Percentiles rank a stretch among this genome's conserved stretches.
These are phyloP conservation scores for Purpureocillium takamizusanense DNA, from an alignment of 2,329 filamentous ascomycete genomes.

Conservation along the genomic window DNA sequence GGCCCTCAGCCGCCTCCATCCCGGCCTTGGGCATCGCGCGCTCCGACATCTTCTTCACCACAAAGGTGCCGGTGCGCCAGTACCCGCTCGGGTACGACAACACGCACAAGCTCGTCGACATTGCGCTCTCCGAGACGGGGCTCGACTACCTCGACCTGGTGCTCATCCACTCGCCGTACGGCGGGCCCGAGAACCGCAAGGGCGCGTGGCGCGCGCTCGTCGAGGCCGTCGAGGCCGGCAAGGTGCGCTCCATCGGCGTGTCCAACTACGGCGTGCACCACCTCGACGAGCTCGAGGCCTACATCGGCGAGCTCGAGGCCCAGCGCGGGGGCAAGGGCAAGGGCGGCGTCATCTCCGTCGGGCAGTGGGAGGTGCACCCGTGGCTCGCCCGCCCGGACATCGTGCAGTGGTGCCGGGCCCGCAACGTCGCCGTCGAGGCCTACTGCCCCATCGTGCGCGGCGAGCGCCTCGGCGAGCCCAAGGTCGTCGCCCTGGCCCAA, in stretches of 20 bases:
- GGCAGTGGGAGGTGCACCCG: constrained; percentile 85
- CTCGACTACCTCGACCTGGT: constrained; percentile 60
- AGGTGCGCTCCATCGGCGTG: constrained; percentile 53
- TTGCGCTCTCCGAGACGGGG: constrained; percentile 51
- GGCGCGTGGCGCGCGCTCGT: constrained; percentile 54
- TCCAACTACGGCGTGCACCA: constrained; percentile 59
- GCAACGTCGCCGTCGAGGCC: constrained; percentile 53
- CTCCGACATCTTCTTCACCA: constrained; percentile 45
- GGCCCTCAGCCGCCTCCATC: constrained; percentile 36
- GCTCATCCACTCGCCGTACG: constrained; percentile 54
- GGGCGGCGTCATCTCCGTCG: constrained; percentile 68
- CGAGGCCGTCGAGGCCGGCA: constrained; percentile 53
- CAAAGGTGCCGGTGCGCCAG: constrained; percentile 39
- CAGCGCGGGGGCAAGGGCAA: constrained; percentile 54
- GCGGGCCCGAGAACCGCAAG: constrained; percentile 45
- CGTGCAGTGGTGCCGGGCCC: constrained; percentile 62
- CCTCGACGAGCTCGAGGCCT: constrained; percentile 48
- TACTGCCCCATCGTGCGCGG: constrained; percentile 57
- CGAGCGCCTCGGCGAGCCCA: constrained; percentile 60
- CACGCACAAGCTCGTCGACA: constrained; percentile 53
- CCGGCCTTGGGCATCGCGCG: constrained; percentile 31
- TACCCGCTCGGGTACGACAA: constrained; percentile 46
- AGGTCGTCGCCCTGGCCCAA: constrained; percentile 53
- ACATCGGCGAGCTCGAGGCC: constrained; percentile 52
- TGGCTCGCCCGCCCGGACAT: constrained; percentile 79